A percentile compares a stretch with the other conserved stretches of the same genome.
phyloP scores from a whole-genome alignment of 2,329 filamentous ascomycete species.

The Colletotrichum theobromicola region DNA sequence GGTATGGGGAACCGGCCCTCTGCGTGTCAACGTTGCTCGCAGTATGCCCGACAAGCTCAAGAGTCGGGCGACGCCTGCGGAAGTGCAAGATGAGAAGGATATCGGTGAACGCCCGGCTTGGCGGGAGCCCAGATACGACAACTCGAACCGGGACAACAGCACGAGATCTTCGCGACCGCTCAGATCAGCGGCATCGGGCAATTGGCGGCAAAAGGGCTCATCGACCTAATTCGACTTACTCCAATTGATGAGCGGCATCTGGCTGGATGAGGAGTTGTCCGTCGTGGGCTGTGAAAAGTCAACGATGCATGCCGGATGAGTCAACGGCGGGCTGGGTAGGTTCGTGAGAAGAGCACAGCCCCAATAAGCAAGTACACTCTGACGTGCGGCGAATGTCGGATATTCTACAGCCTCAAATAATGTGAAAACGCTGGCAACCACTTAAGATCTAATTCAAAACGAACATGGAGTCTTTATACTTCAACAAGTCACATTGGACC shows the following conservation, averaged over 20 bases:
- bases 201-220: neutral
- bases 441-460: fast-evolving
- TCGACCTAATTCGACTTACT: neutral
- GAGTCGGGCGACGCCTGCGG: neutral
- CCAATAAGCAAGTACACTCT: neutral
- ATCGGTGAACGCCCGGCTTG: neutral
- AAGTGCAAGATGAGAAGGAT: neutral
- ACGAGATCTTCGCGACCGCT: neutral
- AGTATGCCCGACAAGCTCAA: neutral
- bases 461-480: fast-evolving
- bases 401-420: neutral
- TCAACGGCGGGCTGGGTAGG: neutral
- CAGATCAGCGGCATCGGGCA: neutral
- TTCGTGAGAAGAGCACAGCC: neutral
- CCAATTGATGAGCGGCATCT: neutral
- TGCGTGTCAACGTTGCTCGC: neutral
- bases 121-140: neutral
- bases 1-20: constrained; percentile 25
- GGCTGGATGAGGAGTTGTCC: fast-evolving
- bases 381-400: neutral
- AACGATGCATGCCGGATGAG: neutral
- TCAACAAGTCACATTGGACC: fast-evolving
- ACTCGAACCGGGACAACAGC: neutral
- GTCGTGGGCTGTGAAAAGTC: neutral
- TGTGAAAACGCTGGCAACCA: neutral